These are phyloP conservation scores for Pseudogymnoascus sp. DNA, from an alignment of 2,329 filamentous ascomycete species.

Conservation along the genomic window DNA sequence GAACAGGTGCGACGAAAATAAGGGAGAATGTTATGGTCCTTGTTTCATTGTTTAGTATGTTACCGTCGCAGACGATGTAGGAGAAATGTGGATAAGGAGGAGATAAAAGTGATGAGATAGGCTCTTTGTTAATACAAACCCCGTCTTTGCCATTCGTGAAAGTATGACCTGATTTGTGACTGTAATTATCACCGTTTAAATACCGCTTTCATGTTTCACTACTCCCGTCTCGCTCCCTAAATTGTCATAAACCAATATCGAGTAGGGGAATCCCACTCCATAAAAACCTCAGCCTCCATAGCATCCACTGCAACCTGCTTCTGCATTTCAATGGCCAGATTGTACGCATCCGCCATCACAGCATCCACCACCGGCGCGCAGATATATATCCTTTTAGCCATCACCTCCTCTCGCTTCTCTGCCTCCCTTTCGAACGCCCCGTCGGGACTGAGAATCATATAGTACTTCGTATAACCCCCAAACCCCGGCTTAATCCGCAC, in stretches of 20 bases:
- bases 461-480: slow-evolving; percentile 21
- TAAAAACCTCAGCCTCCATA: slow-evolving; percentile 35
- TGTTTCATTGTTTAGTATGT: too few species aligned
- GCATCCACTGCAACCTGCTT: slow-evolving; percentile 26
- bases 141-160: not conserved
- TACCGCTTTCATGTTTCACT: not conserved
- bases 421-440: slow-evolving; percentile 16
- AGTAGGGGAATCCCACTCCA: slow-evolving; percentile 37
- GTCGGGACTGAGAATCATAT: slow-evolving; percentile 28
- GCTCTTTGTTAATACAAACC: not conserved
- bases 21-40: not conserved
- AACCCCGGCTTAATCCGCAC: slow-evolving; percentile 27
- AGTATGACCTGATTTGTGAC: not conserved
- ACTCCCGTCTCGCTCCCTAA: not conserved
- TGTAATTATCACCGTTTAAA: not conserved
- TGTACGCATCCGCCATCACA: slow-evolving; percentile 31
- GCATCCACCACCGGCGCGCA: slow-evolving; percentile 32
- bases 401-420: slow-evolving; percentile 10
- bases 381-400: slow-evolving; percentile 23
- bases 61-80: not conserved
- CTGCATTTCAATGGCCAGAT: slow-evolving; percentile 34
- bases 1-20: not conserved
- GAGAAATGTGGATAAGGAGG: not conserved
- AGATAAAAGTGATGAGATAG: not conserved
- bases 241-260: slow-evolving; percentile 33